phyloP scores from a whole-genome alignment of 345 rosid genomes.

The Pelargonium nanum region DNA sequence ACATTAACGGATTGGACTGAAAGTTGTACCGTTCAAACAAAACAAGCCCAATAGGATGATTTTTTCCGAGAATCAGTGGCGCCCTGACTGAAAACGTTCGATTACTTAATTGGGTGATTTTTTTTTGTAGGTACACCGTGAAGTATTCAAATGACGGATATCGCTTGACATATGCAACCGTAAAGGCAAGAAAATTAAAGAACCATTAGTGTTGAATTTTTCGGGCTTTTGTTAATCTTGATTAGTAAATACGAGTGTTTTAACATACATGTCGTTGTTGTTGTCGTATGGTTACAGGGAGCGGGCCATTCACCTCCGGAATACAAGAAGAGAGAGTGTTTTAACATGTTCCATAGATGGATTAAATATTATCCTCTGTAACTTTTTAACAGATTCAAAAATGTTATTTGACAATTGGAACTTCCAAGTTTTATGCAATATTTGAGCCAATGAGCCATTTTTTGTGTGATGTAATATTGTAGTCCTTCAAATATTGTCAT shows the following conservation, averaged over 20 bases:
- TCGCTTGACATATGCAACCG: not conserved
- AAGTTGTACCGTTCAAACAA: too few relatives aligned
- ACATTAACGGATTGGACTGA: not conserved
- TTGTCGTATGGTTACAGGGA: slow-evolving; percentile 14
- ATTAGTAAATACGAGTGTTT: not conserved
- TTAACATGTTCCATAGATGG: slow-evolving; percentile 27
- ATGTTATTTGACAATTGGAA: too few relatives aligned
- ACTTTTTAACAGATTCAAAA: not conserved
- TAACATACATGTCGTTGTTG: not conserved
- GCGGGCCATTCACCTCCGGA: slow-evolving; percentile 33
- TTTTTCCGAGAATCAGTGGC: too few relatives aligned
- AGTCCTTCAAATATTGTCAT: too few relatives aligned
- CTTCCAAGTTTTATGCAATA: too few relatives aligned
- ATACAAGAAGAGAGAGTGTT: slow-evolving; percentile 24
- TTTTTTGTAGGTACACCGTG: not conserved
- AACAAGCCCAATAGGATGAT: too few relatives aligned
- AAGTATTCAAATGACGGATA: not conserved
- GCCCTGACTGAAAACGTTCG: too few relatives aligned
- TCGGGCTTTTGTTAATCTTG: not conserved
- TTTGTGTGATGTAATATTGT: too few relatives aligned
- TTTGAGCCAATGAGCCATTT: too few relatives aligned
- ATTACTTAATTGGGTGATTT: not conserved
- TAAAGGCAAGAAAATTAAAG: not conserved
- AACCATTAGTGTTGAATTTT: not conserved
- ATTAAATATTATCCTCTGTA: slow-evolving; percentile 28